Evolutionary conservation across 2,329 filamentous ascomycete genomes (phyloP), one percentile per base, ranked within the genome.

Genomic region (Trichoderma sp.): DNA sequence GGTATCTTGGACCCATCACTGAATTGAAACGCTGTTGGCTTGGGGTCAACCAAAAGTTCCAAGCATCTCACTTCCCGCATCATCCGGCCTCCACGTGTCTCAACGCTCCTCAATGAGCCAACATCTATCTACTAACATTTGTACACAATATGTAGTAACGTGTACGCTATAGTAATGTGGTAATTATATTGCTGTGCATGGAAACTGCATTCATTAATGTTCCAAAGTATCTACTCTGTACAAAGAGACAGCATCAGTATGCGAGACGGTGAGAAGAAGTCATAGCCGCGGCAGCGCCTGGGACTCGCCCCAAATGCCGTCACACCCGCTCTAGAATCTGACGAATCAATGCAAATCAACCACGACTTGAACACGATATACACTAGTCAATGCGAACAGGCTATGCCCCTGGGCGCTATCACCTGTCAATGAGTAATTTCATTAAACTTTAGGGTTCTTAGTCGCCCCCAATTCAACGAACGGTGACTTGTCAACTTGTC

Each of bases 381-480:
- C 30, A 30, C 57, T 53, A 34, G 56, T 26, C 60, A 8, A 69
- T 51, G 66, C 15, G n/a, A n/a, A 30, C 18, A 32, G 6, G 36
- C 2, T 24, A 24, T 61, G 3, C 66, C 66, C 65, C 66, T 69
- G 56, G 56, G 26, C 36, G 66, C 66, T 60, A 43, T 53, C 67
- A 62, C 57, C 34, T 53, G 34, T 53, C 67, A 36, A 28, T 26
- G 21, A 36, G 39, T 36, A 61, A 53, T 70, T 14, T 70, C 21
- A 51, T 70, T 53, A 53, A 28, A 61, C 39, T 70, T 70, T 62
- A 36, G 28, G 57, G 39, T 70, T 61, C 39, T 28, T 39, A 34
- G 57, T 24, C 28, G 39, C 39, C 57, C 43, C 15, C 39, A 30
- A 32, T 26, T 26, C 51, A 60, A 30, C 53, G 18, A 28, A 47